Percentiles rank a stretch among this genome's conserved stretches.
These are phyloP conservation scores for Hypholoma fasciculare DNA, from an alignment of 768 basidiomycete genomes.

Conservation along the genomic window DNA sequence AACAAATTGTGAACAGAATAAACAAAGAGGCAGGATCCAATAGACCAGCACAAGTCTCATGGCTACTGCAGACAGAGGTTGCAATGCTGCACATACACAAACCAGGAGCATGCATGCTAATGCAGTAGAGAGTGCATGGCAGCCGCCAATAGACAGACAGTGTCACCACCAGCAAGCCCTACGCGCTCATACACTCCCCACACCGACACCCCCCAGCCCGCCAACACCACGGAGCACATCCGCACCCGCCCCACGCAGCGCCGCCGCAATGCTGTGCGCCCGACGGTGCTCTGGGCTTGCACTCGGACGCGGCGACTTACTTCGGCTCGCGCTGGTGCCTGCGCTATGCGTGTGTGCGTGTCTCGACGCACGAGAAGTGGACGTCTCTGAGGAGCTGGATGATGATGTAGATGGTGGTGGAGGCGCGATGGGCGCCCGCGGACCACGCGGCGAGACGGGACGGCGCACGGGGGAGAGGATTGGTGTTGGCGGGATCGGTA, in stretches of 20 bases:
- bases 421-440: background rate
- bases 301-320: background rate
- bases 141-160: background rate
- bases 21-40: too few species aligned
- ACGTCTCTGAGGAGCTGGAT: background rate
- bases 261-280: conserved; percentile 28
- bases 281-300: conserved; percentile 7
- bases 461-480: background rate
- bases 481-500: too few species aligned
- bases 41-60: too few species aligned
- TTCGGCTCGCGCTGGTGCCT: background rate
- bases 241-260: conserved; percentile 25
- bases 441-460: background rate
- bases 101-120: too few species aligned
- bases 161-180: too few species aligned
- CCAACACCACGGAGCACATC: conserved; percentile 30
- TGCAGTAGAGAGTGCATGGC: background rate
- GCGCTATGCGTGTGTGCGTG: background rate
- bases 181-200: background rate
- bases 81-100: too few species aligned
- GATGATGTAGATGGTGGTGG: background rate
- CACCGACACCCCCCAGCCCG: background rate
- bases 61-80: too few species aligned
- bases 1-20: too few species aligned
- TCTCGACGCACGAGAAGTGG: background rate